Conservation (phyloP, 305 asterid species). For the Nicotiana rustica region DNA sequence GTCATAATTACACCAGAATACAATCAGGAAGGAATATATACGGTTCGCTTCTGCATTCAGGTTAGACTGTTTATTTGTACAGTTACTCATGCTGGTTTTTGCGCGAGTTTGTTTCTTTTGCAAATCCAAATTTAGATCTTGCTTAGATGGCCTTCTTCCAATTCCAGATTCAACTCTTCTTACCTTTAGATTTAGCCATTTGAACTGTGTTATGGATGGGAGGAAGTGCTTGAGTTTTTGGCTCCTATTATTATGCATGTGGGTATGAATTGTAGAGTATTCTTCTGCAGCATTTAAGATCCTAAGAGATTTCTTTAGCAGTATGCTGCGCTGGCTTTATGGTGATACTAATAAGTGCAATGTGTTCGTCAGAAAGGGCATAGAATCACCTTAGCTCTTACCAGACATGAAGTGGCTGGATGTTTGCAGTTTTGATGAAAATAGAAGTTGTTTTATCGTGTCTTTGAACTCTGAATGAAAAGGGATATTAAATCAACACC, state of each 20-base stretch:
- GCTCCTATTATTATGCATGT: not conserved
- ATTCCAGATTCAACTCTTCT: conserved; percentile 1
- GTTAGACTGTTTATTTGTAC: conserved; percentile 47
- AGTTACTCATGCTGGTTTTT: conserved; percentile 4
- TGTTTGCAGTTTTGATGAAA: not conserved
- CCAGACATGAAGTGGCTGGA: conserved; percentile 9
- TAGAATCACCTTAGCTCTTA: not conserved
- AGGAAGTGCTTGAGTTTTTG: not conserved
- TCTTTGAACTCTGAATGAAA: conserved; percentile 23
- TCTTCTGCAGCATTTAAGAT: not conserved
- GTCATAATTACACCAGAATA: conserved; percentile 94
- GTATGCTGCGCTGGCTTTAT: not conserved
- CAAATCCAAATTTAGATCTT: not conserved
- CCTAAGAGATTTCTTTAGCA: not conserved
- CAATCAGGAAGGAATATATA: conserved; percentile 93
- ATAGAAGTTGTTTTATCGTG: not conserved
- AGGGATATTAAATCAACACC: not conserved
- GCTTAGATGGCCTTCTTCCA: not conserved
- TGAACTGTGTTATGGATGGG: not conserved
- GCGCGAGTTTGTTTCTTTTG: not conserved
- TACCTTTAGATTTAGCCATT: not conserved
- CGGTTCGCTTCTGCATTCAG: conserved; percentile 99
- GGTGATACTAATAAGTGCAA: not conserved
- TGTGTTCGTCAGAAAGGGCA: not conserved
- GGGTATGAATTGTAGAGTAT: not conserved